Base-by-base conservation (phyloP, 2,329 filamentous ascomycete species). In the Huntiella bhutanensis region DNA sequence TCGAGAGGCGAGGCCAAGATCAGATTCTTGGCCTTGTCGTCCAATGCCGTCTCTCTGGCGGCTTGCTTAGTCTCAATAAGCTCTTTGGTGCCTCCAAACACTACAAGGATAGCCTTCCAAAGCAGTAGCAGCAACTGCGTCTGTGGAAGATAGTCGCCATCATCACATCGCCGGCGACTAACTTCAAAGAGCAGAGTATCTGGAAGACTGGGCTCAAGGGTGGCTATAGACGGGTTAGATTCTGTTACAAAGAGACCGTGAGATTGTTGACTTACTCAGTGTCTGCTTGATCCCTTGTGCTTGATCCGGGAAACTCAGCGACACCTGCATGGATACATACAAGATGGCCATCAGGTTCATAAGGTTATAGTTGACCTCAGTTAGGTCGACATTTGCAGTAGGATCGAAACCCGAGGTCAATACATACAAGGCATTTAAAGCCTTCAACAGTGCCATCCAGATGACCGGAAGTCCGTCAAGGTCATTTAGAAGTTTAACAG, bases 1-100 rank as follows among this genome's bases (percentile, higher is more conserved):
- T 98, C 91, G 8, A 98, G 66, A 4, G 91, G 91, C 1, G 88
- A 95, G 4, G 91, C 88, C 1, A 83, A 93, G 51, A 98, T 88
- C 39, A 82, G 68, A n/a, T 79, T 79, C 53, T 82, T 80, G 43
- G 76, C 73, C 54, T 77, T 77, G 50, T 70, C 71, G 34, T 73
- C 70, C 17, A 70, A 59, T 1, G 57, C 65, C 22, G 70, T 66
- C 53, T 85, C 77, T 45, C 71, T 71, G 32, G 87, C 76, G 2
- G 75, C 77, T 51, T 69, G 67, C 60, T 95, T 96, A 33, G 84
- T 72, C 48, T 75, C 69, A 28, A 78, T 73, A 13, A 94, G 71
- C 52, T 86, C 78, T 45, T 74, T 61, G 34, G 77, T 77, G 36
- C 85, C 83, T 19, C 91, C 91, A 58, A 96, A 91, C 1, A 82